These are phyloP conservation scores for Solanum chiquidenum DNA, from an alignment of 257 asterid species.

Conservation along the genomic window DNA sequence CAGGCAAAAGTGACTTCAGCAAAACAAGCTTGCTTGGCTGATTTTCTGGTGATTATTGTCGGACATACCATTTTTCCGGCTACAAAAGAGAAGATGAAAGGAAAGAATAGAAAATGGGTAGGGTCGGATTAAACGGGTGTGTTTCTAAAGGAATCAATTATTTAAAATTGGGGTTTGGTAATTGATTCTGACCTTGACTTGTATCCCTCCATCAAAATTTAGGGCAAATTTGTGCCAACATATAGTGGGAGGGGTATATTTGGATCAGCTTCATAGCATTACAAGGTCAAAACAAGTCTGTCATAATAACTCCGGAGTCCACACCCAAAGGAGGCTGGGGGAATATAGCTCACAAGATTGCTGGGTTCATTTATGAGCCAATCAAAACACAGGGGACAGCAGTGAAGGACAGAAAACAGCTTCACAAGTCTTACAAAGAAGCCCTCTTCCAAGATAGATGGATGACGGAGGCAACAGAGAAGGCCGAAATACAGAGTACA, in stretches of 20 bases:
- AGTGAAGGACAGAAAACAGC: neutral
- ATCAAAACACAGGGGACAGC: neutral
- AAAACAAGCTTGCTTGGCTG: neutral
- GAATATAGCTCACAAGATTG: neutral
- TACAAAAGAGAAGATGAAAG: neutral
- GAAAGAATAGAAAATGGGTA: neutral
- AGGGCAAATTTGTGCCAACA: neutral
- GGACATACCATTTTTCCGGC: too few relatives aligned
- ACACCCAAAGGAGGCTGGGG: neutral
- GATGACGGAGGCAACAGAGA: neutral
- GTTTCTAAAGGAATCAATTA: neutral
- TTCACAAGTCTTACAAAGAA: neutral
- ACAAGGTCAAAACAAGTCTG: neutral
- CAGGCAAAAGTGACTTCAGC: too few relatives aligned
- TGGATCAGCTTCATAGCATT: neutral
- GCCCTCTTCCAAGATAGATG: neutral
- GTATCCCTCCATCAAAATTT: too few relatives aligned
- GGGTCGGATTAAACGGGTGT: neutral
- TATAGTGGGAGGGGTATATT: neutral
- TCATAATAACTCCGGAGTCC: neutral
- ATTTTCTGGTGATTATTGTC: neutral
- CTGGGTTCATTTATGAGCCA: neutral
- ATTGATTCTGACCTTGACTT: neutral
- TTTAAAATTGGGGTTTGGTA: too few relatives aligned
- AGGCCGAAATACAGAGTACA: neutral